Evolutionary conservation across 2,329 filamentous ascomycete species (phyloP).

Genomic region (Fusarium algeriense): DNA sequence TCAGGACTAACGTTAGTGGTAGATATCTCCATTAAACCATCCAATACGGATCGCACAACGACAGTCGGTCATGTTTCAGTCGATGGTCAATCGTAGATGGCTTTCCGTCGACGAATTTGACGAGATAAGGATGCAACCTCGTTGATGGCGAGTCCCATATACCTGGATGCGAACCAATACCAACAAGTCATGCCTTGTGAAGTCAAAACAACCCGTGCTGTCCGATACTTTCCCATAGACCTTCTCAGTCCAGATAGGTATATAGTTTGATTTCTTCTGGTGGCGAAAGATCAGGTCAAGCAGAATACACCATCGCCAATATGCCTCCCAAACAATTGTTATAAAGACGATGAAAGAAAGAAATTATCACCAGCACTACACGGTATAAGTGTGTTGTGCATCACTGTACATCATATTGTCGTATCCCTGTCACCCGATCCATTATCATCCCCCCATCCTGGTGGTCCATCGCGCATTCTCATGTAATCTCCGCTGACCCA

Average conservation of each 20-base stretch:
- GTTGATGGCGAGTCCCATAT: slow-evolving; percentile 10
- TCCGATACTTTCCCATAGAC: slow-evolving; percentile 19
- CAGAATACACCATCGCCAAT: background rate
- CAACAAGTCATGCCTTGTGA: background rate
- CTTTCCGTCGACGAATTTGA: slow-evolving; percentile 12
- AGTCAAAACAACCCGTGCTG: background rate
- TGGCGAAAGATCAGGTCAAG: background rate
- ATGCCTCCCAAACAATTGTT: background rate
- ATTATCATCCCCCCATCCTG: slow-evolving; percentile 28
- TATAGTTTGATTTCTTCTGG: background rate
- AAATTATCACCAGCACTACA: background rate
- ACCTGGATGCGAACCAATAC: background rate
- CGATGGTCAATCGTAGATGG: slow-evolving; percentile 26
- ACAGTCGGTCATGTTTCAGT: slow-evolving; percentile 23
- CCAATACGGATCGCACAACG: slow-evolving; percentile 14
- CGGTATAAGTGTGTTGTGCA: background rate
- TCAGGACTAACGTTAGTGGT: background rate
- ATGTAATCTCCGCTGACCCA: slow-evolving; percentile 41
- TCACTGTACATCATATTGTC: slow-evolving; percentile 23
- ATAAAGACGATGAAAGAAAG: background rate
- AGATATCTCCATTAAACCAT: background rate
- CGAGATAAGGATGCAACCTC: slow-evolving; percentile 14
- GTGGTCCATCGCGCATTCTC: slow-evolving; percentile 38
- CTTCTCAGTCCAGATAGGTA: slow-evolving; percentile 18
- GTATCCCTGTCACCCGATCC: slow-evolving; percentile 24